Conservation (phyloP, 441 rosid genomes). For the Isatis lusitanica region DNA sequence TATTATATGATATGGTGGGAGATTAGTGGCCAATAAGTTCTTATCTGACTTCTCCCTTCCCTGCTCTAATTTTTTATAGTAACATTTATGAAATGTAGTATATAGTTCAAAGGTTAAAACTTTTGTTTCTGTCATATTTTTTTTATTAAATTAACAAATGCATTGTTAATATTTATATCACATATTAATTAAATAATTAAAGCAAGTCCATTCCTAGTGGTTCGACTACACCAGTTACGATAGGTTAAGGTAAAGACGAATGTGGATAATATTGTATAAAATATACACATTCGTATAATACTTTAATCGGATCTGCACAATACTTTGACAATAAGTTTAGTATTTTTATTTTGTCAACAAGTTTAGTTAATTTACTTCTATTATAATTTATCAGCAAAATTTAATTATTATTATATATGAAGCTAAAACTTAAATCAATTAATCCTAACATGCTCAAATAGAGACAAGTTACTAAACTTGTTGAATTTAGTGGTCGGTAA, state of each 20-base stretch:
- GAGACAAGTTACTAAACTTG: neutral
- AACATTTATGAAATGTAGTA: conserved; percentile 14
- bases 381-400: neutral
- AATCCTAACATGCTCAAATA: neutral
- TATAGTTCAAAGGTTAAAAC: neutral
- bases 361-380: neutral
- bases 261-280: conserved; percentile 9
- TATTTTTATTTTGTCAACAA: neutral
- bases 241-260: neutral
- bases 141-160: conserved; percentile 5
- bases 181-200: neutral
- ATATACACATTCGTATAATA: neutral
- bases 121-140: conserved; percentile 15
- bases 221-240: conserved; percentile 10
- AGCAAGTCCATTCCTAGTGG: conserved; percentile 23
- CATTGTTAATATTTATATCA: neutral
- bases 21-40: conserved; percentile 31
- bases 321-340: neutral
- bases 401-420: neutral
- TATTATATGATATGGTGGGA: conserved; percentile 13
- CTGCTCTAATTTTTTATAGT: neutral
- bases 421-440: neutral
- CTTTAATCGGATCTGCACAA: neutral
- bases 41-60: conserved; percentile 9
- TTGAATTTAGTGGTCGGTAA: conserved; percentile 14